These are phyloP conservation scores for Dactylellina cionopaga DNA, from an alignment of 2,329 filamentous ascomycete genomes.

Conservation along the genomic window DNA sequence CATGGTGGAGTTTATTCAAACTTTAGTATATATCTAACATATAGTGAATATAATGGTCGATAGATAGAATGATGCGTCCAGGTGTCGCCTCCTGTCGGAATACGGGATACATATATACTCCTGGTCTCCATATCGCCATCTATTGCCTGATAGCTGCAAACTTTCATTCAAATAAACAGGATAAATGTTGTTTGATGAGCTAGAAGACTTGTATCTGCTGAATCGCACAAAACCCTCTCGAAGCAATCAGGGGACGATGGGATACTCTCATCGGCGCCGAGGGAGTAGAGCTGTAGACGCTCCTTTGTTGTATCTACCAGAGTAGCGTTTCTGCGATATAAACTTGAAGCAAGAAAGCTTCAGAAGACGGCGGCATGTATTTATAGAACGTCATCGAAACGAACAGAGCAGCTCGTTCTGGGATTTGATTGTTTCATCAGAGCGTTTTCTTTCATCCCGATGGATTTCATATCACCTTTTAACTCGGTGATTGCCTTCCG, in stretches of 20 bases:
- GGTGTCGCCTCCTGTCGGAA: no score
- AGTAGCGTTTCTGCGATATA: conserved; percentile 10
- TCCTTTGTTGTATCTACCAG: conserved; percentile 14
- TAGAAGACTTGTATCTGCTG: conserved; percentile 1
- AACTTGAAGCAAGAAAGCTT: conserved; percentile 4
- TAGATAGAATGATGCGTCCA: background rate
- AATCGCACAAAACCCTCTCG: conserved; percentile 1
- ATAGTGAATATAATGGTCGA: background rate
- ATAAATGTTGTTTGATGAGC: background rate
- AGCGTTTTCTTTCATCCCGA: conserved; percentile 25
- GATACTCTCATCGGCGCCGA: background rate
- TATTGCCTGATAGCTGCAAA: no score
- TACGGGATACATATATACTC: no score
- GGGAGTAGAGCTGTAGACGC: background rate
- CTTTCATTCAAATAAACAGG: background rate
- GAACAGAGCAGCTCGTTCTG: background rate
- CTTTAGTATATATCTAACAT: background rate
- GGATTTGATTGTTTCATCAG: conserved; percentile 23
- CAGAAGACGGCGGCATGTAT: conserved; percentile 14
- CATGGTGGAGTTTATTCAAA: background rate
- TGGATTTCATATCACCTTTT: background rate
- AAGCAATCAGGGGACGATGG: background rate
- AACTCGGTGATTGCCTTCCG: conserved; percentile 17
- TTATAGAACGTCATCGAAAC: conserved; percentile 29
- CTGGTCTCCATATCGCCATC: no score